Evolutionary conservation across 495 filamentous ascomycete genomes (phyloP).

Genomic region (Penicillium paxilli): DNA sequence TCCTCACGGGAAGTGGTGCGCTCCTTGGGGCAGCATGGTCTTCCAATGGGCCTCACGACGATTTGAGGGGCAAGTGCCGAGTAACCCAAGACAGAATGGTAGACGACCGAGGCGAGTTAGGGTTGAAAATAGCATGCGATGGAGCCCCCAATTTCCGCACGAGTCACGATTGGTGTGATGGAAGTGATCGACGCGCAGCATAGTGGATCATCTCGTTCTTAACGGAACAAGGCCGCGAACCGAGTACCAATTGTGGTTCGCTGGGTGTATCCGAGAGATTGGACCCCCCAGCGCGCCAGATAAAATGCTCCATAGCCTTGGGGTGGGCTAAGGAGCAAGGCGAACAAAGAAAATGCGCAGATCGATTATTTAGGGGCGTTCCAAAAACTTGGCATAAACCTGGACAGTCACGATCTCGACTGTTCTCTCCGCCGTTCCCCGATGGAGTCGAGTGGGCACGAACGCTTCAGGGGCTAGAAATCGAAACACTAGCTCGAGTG

Average conservation of each 20-base stretch:
- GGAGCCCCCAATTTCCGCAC: conserved; percentile 28
- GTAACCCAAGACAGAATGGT: neutral
- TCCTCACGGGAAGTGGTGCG: conserved; percentile 2
- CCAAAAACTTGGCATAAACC: neutral
- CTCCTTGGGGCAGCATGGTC: neutral
- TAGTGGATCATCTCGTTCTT: conserved; percentile 18
- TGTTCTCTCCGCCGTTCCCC: conserved; percentile 1
- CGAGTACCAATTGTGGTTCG: conserved; percentile 17
- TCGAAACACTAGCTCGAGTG: conserved; percentile 10
- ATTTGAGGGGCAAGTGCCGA: conserved; percentile 1
- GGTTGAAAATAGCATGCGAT: conserved; percentile 9
- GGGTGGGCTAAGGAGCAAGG: neutral
- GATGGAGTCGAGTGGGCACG: neutral
- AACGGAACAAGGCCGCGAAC: conserved; percentile 19
- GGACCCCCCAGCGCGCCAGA: neutral
- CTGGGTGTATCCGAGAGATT: conserved; percentile 10
- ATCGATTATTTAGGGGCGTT: neutral
- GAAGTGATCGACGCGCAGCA: conserved; percentile 21
- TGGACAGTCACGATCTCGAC: conserved; percentile 2
- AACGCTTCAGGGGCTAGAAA: conserved; percentile 4
- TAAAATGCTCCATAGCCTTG: neutral
- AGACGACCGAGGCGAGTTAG: conserved; percentile 3
- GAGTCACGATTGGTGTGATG: conserved; percentile 24
- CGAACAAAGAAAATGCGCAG: conserved; percentile 5
- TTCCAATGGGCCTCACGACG: neutral